Evolutionary conservation across 2,329 filamentous ascomycete genomes (phyloP).

Genomic region (Paramyrothecium sp.): DNA sequence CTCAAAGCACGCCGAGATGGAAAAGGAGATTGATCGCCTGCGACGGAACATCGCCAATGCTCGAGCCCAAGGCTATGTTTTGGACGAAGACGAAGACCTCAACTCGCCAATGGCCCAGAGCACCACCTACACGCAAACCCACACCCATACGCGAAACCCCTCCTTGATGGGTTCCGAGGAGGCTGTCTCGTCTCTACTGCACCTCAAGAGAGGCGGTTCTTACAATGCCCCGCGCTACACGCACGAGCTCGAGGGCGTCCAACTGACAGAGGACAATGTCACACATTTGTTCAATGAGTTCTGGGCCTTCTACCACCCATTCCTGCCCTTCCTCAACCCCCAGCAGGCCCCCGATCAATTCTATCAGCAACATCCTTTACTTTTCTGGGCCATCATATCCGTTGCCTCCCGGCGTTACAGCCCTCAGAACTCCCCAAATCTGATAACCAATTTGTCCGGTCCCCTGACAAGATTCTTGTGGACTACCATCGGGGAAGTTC

Average conservation of each 20-base stretch:
- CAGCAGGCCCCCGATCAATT: constrained; percentile 69
- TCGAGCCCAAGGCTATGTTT: constrained; percentile 54
- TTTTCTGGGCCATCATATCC: constrained; percentile 83
- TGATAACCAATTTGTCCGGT: constrained; percentile 67
- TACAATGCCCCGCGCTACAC: constrained; percentile 59
- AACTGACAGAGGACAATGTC: constrained; percentile 63
- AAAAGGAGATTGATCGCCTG: constrained; percentile 73
- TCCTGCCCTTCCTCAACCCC: constrained; percentile 72
- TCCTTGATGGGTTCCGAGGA: constrained; percentile 68
- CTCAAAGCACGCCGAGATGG: constrained; percentile 82
- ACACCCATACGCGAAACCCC: constrained; percentile 61
- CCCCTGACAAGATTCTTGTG: constrained; percentile 71
- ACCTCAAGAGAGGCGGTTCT: constrained; percentile 63
- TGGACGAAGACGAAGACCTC: constrained; percentile 56
- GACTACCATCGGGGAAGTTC: constrained; percentile 74
- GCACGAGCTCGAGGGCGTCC: constrained; percentile 61
- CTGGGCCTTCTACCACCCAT: constrained; percentile 74
- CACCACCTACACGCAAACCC: constrained; percentile 46
- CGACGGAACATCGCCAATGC: constrained; percentile 61
- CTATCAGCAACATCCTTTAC: constrained; percentile 72
- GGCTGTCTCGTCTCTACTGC: constrained; percentile 64
- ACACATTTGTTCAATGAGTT: constrained; percentile 70
- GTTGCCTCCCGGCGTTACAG: constrained; percentile 72
- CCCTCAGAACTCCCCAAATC: constrained; percentile 50
- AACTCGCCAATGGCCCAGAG: constrained; percentile 54